Conservation (phyloP, 352 stramenopile genomes). For the Globisporangium parvum region DNA sequence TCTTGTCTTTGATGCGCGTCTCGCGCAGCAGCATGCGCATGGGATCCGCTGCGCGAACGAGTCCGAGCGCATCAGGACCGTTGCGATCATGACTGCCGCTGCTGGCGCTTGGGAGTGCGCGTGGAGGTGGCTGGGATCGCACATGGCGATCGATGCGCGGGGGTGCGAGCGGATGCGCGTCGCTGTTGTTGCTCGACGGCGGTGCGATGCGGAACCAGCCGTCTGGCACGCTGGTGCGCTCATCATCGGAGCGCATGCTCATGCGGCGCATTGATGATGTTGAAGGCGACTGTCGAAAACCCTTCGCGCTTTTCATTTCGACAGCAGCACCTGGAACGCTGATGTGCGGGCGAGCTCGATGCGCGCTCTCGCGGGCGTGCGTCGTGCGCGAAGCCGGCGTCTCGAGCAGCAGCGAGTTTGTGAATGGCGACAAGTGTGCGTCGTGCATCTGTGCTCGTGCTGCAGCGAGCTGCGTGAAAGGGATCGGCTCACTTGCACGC, state of each 20-base stretch:
- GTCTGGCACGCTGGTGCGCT: background rate
- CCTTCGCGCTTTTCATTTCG: background rate
- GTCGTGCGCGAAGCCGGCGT: constrained; percentile 45
- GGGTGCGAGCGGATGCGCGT: constrained; percentile 3
- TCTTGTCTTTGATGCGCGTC: constrained; percentile 11
- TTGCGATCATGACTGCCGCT: background rate
- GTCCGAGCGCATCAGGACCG: constrained; percentile 24
- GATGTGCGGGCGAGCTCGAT: constrained; percentile 77
- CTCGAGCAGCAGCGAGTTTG: constrained; percentile 29
- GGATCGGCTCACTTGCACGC: no score
- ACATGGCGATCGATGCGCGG: background rate
- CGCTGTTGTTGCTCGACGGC: constrained; percentile 13
- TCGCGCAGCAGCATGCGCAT: constrained; percentile 23
- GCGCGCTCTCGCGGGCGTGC: constrained; percentile 49
- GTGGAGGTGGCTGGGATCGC: background rate
- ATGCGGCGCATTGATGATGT: background rate
- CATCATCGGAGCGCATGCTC: background rate
- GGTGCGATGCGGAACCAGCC: constrained; percentile 32
- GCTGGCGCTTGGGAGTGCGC: background rate
- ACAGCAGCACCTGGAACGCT: background rate
- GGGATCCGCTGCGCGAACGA: constrained; percentile 24
- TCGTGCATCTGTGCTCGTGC: constrained; percentile 2
- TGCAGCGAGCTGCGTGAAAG: background rate
- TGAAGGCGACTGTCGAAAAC: no score
- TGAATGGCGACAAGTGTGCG: constrained; percentile 72